Base-by-base conservation (phyloP, 192 early-diverging fungal species). In the Podila minutissima region DNA sequence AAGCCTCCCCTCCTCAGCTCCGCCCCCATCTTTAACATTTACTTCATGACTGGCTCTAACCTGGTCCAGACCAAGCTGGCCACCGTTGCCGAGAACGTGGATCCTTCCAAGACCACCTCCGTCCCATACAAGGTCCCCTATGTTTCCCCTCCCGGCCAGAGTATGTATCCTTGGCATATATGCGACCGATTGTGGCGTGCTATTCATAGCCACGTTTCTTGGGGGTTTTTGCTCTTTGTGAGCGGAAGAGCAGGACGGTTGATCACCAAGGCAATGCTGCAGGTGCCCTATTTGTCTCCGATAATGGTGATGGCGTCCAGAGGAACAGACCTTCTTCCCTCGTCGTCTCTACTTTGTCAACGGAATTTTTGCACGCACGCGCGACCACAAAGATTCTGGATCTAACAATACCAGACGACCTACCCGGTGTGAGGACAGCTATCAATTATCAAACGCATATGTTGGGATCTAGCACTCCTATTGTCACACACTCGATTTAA, bases 121-220 rank as follows among this genome's bases (percentile, higher is more conserved):
- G 6, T 53, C 49, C 6, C 38, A 5, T 79, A 66, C 59, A 72
- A 50, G 29, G 70, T 79, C 33, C 70, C 69, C n/a, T 48, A 61
- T 24, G 76, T 79, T 37, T 46, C 59, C 12, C 76, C 76, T 37
- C 65, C 71, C 46, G 76, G 76, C 51, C 66, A 72, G 69, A 72
- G 76, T 79, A 79, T 64, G 76, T 79, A 13, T n/a, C 11, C 24
- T 61, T 61, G 26, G 20, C 17, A n/a, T 55, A 24, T n/a, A 26
- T 26, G 53, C 22, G 17, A n/a, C 24, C 19, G 51, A 24, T 55
- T n/a, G n/a, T 2, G 51, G 22, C 1, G 41, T 4, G 2, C 13
- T 46, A 46, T 46, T 46, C 41, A 24, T 26, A 12, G 4, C 53
- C 53, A 55, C 24, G 24, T 55, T 55, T 26, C 8, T 24, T 26